These are phyloP conservation scores for Penicillium sp. DNA, from an alignment of 2,329 filamentous ascomycete genomes.

Conservation along the genomic window DNA sequence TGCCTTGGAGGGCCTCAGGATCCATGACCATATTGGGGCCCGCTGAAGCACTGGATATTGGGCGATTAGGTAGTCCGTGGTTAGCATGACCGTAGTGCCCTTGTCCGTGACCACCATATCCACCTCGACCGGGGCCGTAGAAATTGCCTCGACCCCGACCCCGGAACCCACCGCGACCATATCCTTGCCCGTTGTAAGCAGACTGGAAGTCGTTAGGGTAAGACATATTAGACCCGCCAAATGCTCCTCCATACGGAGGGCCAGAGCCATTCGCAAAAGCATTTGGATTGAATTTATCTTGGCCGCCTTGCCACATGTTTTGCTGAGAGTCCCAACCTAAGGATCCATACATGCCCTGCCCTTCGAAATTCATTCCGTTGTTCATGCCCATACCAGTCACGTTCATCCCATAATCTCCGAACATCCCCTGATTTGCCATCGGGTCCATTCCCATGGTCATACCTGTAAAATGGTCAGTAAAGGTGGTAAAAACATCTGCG, in stretches of 20 bases:
- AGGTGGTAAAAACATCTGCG: background rate
- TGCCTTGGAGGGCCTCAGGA: background rate
- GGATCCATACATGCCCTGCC: conserved; percentile 63
- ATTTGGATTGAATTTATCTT: conserved; percentile 90
- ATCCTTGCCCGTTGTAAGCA: conserved; percentile 75
- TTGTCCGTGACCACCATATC: conserved; percentile 40
- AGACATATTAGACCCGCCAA: conserved; percentile 67
- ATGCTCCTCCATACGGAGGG: conserved; percentile 79
- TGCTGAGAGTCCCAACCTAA: conserved; percentile 75
- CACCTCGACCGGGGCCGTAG: conserved; percentile 40
- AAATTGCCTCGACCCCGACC: conserved; percentile 64
- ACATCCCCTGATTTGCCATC: conserved; percentile 51
- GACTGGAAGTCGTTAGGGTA: conserved; percentile 68
- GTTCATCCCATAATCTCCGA: conserved; percentile 61
- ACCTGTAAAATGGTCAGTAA: conserved; percentile 49
- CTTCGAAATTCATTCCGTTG: conserved; percentile 65
- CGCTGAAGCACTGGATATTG: conserved; percentile 4
- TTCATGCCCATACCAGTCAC: conserved; percentile 87
- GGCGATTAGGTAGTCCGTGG: conserved; percentile 33
- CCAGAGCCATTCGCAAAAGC: conserved; percentile 71
- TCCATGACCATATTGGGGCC: conserved; percentile 5
- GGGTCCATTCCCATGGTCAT: conserved; percentile 83
- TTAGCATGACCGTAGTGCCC: conserved; percentile 37
- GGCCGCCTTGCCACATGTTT: conserved; percentile 73
- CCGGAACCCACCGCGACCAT: conserved; percentile 59